Evolutionary conservation across 352 stramenopile species (phyloP), one percentile per base, ranked within the genome.

Genomic region (Thraustotheca clavata): DNA sequence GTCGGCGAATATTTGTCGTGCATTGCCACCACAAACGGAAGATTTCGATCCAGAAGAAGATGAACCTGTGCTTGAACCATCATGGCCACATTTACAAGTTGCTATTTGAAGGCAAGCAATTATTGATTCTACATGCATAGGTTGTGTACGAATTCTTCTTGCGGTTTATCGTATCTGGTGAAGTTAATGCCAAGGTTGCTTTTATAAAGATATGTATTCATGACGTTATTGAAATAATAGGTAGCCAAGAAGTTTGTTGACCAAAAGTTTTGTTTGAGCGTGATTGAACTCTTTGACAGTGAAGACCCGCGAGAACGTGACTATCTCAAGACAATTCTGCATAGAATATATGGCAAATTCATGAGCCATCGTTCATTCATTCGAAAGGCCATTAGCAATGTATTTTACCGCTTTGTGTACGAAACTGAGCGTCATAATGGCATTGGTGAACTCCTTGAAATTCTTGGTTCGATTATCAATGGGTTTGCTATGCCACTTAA

Each of bases 71-170:
- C 73, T 99, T 39, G 97, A 99, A 75, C 83, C 90, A 4, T 93
- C 94, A 43, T 99, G 96, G 96, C 94, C 96, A 43, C 96, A 99
- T 74, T 73, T 99, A 65, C 86, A 96, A 77, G 77, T 79, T n/a
- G n/a, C n/a, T n/a, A n/a, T n/a, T n/a, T n/a, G n/a, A 67, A 36
- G n/a, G 4, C 50, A 4, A 4, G 4, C 35, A 26, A 26, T 59
- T 35, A 22, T 59, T 22, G 20, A 7, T 35, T 8, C 7, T 35
- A 50, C 0, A 40, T 29, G 11, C 11, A 22, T 83, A 95, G 69
- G 89, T 99, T 43, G 96, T 98, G 24, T 99, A 99, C 76, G 97
- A 99, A 73, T 98, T 99, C 70, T 98, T 99, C 68, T 79, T 99
- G 52, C 88, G 96, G 46, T 98, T 99, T 73, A 97, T 99, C 61